A percentile compares a stretch with the other conserved stretches of the same genome.
These are phyloP conservation scores for Tetrahymena thermophila DNA, from an alignment of 73 alveolate species.

Conservation along the genomic window DNA sequence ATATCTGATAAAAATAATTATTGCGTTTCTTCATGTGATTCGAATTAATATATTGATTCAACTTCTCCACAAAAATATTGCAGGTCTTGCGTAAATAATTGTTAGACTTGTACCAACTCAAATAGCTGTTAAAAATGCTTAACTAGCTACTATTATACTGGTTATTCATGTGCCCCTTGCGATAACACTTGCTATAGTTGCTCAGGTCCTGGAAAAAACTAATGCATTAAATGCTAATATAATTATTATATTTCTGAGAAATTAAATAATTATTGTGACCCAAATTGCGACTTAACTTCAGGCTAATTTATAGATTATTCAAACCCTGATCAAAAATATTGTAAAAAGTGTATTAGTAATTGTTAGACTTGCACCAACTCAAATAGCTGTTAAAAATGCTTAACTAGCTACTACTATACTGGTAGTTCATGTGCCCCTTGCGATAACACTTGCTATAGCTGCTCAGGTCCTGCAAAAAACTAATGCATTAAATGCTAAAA, in stretches of 20 bases:
- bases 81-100: neutral
- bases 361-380: no score
- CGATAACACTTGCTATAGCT: no score
- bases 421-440: no score
- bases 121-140: neutral
- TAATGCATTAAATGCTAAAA: no score
- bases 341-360: no score
- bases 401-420: no score
- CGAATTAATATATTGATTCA: neutral
- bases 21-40: neutral
- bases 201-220: neutral
- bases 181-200: neutral
- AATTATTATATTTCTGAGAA: neutral
- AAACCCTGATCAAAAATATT: neutral
- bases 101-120: neutral
- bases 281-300: neutral
- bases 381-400: no score
- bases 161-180: neutral
- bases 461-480: no score
- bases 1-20: neutral
- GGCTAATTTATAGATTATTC: neutral
- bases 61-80: neutral
- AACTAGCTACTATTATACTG: neutral
- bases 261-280: neutral
- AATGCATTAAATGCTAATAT: neutral